Evolutionary conservation across 768 basidiomycete genomes (phyloP), one percentile per base, ranked within the genome.

Genomic region (Termitomyces sp.): DNA sequence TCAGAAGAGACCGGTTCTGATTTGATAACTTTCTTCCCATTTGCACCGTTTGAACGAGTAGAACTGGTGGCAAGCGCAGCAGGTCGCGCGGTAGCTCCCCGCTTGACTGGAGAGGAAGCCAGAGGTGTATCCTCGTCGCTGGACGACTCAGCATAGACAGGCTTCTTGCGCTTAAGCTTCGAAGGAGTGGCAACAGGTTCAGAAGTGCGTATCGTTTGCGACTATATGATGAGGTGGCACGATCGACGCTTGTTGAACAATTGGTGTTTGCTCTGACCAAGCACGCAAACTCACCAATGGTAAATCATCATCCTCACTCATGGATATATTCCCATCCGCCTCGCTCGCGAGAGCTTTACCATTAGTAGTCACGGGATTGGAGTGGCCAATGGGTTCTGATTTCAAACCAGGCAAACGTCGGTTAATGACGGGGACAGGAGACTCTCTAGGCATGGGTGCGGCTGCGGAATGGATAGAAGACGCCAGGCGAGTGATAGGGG

Each of bases 101-200:
- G 73, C 72, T 89, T 91, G 4, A 74, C 78, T 20, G 88, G 88
- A 39, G 90, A 89, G 27, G 88, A 87, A 49, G 88, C 85, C 39
- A 90, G 79, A 53, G 88, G 88, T 18, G 75, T 76, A 55, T 91
- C 88, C 62, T 91, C 87, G 46, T 89, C 88, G 59, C 85, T 87
- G 30, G 85, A 88, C 51, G 85, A 81, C 57, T 82, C 81, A 22
- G 76, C 76, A 58, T 79, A 78, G 27, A 74, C 68, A 26, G 76
- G 72, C 65, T 82, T 83, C 75, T 86, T 87, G 67, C 87, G 83
- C 74, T 91, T 92, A 59, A 75, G 59, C 48, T 64, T 69, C 50
- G 70, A 65, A 48, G 72, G 69, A 22, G 72, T 71, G 22, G 68
- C 66, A 64, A 76, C 73, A 39, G 78, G 72, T 69, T 82, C 81